A percentile compares a stretch with the other conserved stretches of the same genome.
Evolutionary conservation across 1,139 yeast genomes (phyloP).

Genomic region (Candida gigantensis): DNA sequence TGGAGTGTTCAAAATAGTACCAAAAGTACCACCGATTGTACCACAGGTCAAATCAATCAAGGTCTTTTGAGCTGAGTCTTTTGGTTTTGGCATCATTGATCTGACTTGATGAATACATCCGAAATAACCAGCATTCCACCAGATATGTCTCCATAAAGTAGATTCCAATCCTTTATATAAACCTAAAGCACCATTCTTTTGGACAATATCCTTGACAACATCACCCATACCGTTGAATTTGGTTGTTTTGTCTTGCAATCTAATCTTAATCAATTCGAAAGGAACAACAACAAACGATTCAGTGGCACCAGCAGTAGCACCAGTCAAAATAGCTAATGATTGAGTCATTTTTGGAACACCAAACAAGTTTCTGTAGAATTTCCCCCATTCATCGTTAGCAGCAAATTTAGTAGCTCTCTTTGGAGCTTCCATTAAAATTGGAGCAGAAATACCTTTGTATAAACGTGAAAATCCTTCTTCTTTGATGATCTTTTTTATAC

Average conservation of each 20-base stretch:
- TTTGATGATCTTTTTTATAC: conserved; percentile 76
- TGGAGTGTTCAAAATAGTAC: conserved; percentile 92
- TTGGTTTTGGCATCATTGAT: conserved; percentile 74
- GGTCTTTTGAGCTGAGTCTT: conserved; percentile 68
- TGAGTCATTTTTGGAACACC: conserved; percentile 75
- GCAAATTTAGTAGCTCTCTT: conserved; percentile 97
- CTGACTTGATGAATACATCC: conserved; percentile 92
- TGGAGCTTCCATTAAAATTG: conserved; percentile 99
- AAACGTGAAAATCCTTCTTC: conserved; percentile 84
- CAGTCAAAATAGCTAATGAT: conserved; percentile 83
- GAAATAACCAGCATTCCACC: conserved; percentile 98
- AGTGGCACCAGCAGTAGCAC: conserved; percentile 98
- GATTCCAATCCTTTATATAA: conserved; percentile 95
- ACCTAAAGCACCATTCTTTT: conserved; percentile 76
- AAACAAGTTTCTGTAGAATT: conserved; percentile 71
- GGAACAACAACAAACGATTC: conserved; percentile 97
- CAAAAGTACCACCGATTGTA: conserved; percentile 93
- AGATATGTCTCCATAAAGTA: conserved; percentile 93
- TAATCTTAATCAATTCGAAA: conserved; percentile 82
- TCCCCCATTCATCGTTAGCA: conserved; percentile 97
- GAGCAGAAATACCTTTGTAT: conserved; percentile 93
- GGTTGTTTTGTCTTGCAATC: conserved; percentile 86
- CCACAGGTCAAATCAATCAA: conserved; percentile 89
- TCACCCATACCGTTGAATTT: conserved; percentile 85
- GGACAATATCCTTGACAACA: conserved; percentile 72